A percentile compares a stretch with the other conserved stretches of the same genome.
phyloP scores from a whole-genome alignment of 495 filamentous ascomycete species.

The Xanthoparmelia taractica region DNA sequence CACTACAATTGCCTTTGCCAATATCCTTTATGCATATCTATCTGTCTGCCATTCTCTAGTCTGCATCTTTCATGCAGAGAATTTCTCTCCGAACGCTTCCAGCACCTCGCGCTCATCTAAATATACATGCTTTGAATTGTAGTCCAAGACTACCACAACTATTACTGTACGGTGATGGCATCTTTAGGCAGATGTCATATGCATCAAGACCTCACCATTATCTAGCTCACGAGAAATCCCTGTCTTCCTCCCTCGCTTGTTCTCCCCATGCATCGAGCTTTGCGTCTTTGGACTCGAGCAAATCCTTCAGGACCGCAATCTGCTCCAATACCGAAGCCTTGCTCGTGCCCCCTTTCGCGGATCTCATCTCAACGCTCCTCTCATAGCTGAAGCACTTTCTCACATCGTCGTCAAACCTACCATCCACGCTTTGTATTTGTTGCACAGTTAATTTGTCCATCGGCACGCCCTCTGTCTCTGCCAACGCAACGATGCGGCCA shows the following conservation, averaged over 20 bases:
- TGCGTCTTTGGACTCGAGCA: constrained; percentile 10
- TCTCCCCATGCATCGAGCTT: constrained; percentile 7
- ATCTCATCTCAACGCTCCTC: constrained; percentile 74
- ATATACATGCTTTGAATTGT: background rate
- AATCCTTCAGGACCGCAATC: constrained; percentile 58
- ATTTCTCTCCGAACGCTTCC: background rate
- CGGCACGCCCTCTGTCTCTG: constrained; percentile 58
- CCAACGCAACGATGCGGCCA: constrained; percentile 67
- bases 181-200: background rate
- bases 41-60: background rate
- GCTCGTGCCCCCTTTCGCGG: constrained; percentile 68
- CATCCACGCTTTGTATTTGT: constrained; percentile 65
- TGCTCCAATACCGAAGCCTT: constrained; percentile 63
- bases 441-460: constrained; percentile 71
- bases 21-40: background rate
- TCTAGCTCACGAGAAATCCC: constrained; percentile 1
- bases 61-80: background rate
- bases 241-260: background rate
- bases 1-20: background rate
- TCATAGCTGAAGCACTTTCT: constrained; percentile 73
- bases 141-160: background rate
- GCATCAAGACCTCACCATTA: background rate
- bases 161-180: no score
- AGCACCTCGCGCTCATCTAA: background rate
- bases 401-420: constrained; percentile 70